phyloP scores from a whole-genome alignment of 345 rosid species.

The Linum tenue region DNA sequence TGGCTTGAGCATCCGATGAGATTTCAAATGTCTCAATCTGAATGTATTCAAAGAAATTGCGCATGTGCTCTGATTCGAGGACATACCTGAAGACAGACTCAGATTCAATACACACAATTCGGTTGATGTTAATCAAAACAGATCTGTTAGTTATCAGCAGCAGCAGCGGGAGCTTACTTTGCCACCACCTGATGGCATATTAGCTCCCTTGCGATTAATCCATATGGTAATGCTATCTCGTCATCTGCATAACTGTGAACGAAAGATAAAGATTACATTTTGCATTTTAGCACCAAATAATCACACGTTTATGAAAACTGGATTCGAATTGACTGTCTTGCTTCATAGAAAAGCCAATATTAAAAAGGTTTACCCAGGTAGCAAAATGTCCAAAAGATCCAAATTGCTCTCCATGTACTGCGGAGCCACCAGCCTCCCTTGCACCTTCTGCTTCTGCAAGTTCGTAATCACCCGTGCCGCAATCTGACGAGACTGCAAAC shows the following conservation, averaged over 20 bases:
- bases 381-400: slow-evolving; percentile 34
- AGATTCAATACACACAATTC: not conserved
- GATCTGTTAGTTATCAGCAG: not conserved
- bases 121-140: not conserved
- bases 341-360: no score
- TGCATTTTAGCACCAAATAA: not conserved
- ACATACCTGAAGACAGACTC: not conserved
- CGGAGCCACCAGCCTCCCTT: slow-evolving; percentile 27
- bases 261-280: not conserved
- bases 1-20: not conserved
- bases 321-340: no score
- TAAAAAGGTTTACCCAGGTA: slow-evolving; percentile 25
- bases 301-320: not conserved
- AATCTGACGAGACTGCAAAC: slow-evolving; percentile 34
- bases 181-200: not conserved
- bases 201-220: not conserved
- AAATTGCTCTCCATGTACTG: slow-evolving; percentile 33
- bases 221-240: not conserved
- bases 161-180: not conserved
- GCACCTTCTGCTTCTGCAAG: slow-evolving; percentile 41
- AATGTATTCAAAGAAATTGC: not conserved
- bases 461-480: slow-evolving; percentile 35
- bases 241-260: not conserved
- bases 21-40: not conserved
- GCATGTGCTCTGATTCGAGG: not conserved